These are phyloP conservation scores for Anthostomella pinea DNA, from an alignment of 2,329 filamentous ascomycete species.

Conservation along the genomic window DNA sequence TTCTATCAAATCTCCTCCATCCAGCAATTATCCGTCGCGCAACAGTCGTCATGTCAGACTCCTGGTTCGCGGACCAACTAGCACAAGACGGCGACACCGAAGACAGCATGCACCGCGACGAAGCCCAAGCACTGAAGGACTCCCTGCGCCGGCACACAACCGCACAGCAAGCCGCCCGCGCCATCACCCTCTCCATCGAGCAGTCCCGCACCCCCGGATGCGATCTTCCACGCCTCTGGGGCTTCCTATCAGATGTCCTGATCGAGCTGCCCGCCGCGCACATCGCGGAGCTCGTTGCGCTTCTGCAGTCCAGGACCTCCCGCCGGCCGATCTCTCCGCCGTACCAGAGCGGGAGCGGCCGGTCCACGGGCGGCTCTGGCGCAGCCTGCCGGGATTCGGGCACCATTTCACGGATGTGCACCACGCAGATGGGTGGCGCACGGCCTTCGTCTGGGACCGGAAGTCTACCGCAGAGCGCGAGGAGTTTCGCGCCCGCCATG, in stretches of 20 bases:
- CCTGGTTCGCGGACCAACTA: too few species aligned
- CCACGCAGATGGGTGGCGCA: constrained; percentile 2
- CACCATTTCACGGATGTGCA: constrained; percentile 4
- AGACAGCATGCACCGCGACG: constrained; percentile 4
- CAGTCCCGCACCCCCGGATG: neutral
- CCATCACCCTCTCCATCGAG: constrained; percentile 3
- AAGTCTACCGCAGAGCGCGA: neutral
- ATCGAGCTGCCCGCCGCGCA: too few species aligned
- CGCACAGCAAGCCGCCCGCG: constrained; percentile 2
- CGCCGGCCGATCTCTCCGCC: constrained; percentile 4
- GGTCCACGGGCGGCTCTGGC: constrained; percentile 6
- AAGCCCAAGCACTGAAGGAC: constrained; percentile 4
- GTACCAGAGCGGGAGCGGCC: constrained; percentile 2
- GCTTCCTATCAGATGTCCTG: too few species aligned
- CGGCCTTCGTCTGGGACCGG: neutral
- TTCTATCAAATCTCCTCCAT: too few species aligned
- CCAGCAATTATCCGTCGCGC: too few species aligned
- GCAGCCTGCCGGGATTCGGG: constrained; percentile 8
- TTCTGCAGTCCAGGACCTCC: constrained; percentile 1
- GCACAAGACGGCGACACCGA: constrained; percentile 3
- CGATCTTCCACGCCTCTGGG: too few species aligned
- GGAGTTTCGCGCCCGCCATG: neutral
- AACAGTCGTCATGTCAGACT: too few species aligned
- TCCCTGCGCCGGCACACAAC: constrained; percentile 1
- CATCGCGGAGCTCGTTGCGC: too few species aligned